Conservation (phyloP, 78 protist genomes). For the Bigelowiella natans region DNA sequence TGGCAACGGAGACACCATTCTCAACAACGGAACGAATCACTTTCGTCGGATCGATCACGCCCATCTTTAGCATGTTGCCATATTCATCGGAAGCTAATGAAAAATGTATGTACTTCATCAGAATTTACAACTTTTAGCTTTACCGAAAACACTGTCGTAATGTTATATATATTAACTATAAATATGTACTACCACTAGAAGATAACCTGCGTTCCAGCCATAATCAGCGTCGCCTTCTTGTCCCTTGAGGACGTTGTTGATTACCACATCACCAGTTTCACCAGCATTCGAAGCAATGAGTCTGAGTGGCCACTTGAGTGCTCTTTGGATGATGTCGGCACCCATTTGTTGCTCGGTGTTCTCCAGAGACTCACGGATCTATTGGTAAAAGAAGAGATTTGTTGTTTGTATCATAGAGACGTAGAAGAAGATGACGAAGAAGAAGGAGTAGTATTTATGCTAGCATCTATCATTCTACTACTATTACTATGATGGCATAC, state of each 20-base stretch:
- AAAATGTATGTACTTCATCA: background rate
- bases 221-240: background rate
- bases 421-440: background rate
- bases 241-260: conserved; percentile 57
- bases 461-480: background rate
- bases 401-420: background rate
- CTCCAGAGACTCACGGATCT: background rate
- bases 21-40: conserved; percentile 29
- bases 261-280: conserved; percentile 66
- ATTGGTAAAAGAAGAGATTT: background rate
- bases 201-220: background rate
- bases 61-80: conserved; percentile 77
- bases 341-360: background rate
- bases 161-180: background rate
- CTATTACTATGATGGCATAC: background rate
- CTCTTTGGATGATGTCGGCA: conserved; percentile 19
- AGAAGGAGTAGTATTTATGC: background rate
- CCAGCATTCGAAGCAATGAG: conserved; percentile 89
- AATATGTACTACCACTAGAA: background rate
- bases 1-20: background rate
- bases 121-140: no score
- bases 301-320: conserved; percentile 66
- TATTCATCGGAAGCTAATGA: conserved; percentile 55
- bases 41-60: conserved; percentile 97
- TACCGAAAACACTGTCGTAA: background rate